Evolutionary conservation across 805 yeast genomes (phyloP).

Genomic region (Zygotorulaspora florentina): DNA sequence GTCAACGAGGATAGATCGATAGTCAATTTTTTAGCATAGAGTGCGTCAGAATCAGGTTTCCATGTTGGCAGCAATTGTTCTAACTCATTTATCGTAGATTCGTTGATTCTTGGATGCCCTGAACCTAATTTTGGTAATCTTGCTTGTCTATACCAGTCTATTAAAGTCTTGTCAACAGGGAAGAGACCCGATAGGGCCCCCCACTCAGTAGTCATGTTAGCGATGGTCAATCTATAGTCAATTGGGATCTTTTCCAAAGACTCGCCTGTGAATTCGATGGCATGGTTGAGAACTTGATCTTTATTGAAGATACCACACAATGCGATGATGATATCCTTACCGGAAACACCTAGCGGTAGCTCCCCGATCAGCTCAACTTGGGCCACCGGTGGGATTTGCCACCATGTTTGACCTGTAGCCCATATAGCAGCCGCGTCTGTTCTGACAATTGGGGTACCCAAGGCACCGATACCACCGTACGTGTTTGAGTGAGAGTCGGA

Average conservation of each 20-base stretch:
- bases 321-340: conserved; percentile 95
- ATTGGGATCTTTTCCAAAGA: conserved; percentile 65
- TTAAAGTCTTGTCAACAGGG: conserved; percentile 83
- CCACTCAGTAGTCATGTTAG: conserved; percentile 98
- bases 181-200: conserved; percentile 95
- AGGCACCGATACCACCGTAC: conserved; percentile 92
- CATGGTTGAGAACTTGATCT: conserved; percentile 90
- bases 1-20: conserved; percentile 77
- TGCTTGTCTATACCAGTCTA: conserved; percentile 68
- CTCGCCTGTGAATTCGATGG: conserved; percentile 88
- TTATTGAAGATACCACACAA: conserved; percentile 90
- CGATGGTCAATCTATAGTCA: conserved; percentile 86
- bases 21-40: conserved; percentile 80
- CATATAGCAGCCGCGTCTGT: conserved; percentile 99
- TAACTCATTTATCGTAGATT: conserved; percentile 47
- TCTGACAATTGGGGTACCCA: conserved; percentile 97
- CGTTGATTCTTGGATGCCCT: conserved; percentile 80
- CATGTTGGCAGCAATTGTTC: conserved; percentile 13
- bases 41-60: conserved; percentile 69
- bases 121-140: conserved; percentile 50
- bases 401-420: conserved; percentile 99
- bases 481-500: conserved; percentile 97
- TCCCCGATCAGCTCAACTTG: conserved; percentile 79
- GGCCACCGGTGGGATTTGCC: conserved; percentile 99
- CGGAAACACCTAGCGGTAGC: conserved; percentile 83